A percentile compares a stretch with the other conserved stretches of the same genome.
phyloP scores from a whole-genome alignment of 2,329 filamentous ascomycete genomes.

The Colletotrichum graminicola region DNA sequence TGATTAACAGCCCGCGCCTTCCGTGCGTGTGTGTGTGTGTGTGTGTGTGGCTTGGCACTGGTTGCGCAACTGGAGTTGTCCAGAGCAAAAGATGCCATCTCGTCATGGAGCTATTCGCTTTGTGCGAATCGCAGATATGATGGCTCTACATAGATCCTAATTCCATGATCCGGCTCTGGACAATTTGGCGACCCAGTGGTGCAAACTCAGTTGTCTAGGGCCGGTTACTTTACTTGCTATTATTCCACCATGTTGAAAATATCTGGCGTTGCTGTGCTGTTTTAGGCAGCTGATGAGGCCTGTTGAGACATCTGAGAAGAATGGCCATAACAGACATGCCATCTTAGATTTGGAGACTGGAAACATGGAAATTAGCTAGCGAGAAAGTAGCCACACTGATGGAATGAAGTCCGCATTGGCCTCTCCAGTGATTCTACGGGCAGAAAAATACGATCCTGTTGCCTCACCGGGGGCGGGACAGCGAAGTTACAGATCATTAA shows the following conservation, averaged over 20 bases:
- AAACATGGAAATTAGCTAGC: neutral
- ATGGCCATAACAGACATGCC: slow-evolving; percentile 7
- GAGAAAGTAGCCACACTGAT: neutral
- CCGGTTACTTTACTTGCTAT: neutral
- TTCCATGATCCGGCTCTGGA: neutral
- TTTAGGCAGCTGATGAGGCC: neutral
- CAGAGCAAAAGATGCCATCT: neutral
- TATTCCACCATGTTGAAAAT: neutral
- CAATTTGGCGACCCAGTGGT: neutral
- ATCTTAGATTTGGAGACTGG: neutral
- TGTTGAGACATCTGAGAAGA: neutral
- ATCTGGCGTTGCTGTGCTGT: neutral
- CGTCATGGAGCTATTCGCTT: neutral
- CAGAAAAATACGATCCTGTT: slow-evolving; percentile 40
- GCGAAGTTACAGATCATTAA: too few relatives aligned
- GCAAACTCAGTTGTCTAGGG: too few relatives aligned
- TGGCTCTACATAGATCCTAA: neutral
- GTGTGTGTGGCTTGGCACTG: neutral
- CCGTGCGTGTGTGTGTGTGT: neutral
- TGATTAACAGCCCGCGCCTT: too few relatives aligned
- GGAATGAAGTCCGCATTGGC: too few relatives aligned
- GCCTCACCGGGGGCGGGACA: slow-evolving; percentile 49
- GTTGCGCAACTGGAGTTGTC: slow-evolving; percentile 1
- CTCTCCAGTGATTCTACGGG: too few relatives aligned
- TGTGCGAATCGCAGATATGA: neutral